Evolutionary conservation across 192 early-diverging fungal genomes (phyloP), one percentile per base, ranked within the genome.

Genomic region (Coemansia sp.): DNA sequence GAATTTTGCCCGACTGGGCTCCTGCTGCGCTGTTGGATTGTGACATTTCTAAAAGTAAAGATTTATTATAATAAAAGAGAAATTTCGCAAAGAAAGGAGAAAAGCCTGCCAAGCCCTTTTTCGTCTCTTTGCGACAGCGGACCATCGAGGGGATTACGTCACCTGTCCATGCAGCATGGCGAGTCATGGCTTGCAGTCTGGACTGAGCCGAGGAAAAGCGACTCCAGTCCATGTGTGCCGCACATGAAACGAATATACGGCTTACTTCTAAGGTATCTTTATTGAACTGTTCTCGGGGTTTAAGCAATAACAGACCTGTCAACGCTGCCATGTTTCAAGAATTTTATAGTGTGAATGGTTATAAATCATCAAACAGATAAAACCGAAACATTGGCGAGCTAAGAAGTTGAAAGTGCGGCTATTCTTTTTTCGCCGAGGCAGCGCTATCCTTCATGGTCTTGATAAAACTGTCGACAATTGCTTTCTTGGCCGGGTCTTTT

Each of bases 1-100:
- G 76, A 5, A 85, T 61, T 66, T 79, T 85, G 32, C 31, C 36
- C 34, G 59, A 9, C 19, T 37, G 59, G 15, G 36, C 59, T 17
- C 36, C 59, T 14, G 64, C 19, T 19, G 31, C 64, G 32, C n/a
- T 36, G 46, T 50, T 46, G 59, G 55, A 10, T 36, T 62, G 31
- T 10, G 65, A 67, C 45, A 44, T 50, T 25, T 17, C 14, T 12
- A 57, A 58, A 32, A 32, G 55, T 31, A 34, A 14, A 55, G 21
- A 55, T 11, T 23, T 36, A 36, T n/a, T 19, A 5, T 48, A 19
- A 19, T 23, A 48, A 58, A n/a, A 34, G 25, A 17, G 55, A 58
- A 58, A 58, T 58, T 32, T 29, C 19, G 19, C 9, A 48, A 31
- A 58, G 29, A 57, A 34, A 58, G 32, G 29, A 31, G 14, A 58